Conservation (phyloP, 805 yeast species). For the Starmerella kuoi region DNA sequence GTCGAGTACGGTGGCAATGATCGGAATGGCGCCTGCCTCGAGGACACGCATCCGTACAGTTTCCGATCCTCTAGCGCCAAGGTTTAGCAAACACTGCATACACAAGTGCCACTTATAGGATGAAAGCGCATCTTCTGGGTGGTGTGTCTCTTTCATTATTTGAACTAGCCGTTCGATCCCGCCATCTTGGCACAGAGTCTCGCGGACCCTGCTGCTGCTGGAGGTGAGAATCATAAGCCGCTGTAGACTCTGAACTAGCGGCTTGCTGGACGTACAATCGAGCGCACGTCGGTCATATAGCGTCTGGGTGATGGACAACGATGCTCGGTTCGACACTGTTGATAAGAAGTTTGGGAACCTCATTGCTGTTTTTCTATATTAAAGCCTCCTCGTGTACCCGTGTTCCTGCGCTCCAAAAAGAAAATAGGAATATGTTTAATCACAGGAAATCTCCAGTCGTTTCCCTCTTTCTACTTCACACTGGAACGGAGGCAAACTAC, state of each 20-base stretch:
- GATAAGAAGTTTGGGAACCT: constrained; percentile 81
- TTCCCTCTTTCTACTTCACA: too few species aligned
- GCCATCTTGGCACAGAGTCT: constrained; percentile 78
- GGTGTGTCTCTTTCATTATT: constrained; percentile 51
- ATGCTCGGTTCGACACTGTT: constrained; percentile 69
- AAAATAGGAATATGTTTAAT: too few species aligned
- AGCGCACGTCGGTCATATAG: constrained; percentile 86
- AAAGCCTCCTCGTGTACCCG: too few species aligned
- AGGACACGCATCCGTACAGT: constrained; percentile 73
- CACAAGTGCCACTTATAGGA: constrained; percentile 98
- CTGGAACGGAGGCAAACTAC: too few species aligned
- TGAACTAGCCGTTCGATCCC: constrained; percentile 81
- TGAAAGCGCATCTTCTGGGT: constrained; percentile 25
- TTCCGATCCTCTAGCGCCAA: constrained; percentile 91
- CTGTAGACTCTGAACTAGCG: constrained; percentile 81
- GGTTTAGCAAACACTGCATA: constrained; percentile 78
- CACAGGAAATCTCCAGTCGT: too few species aligned
- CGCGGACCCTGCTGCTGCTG: constrained; percentile 78
- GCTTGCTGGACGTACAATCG: constrained; percentile 80
- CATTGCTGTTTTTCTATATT: too few species aligned
- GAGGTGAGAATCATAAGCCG: constrained; percentile 80
- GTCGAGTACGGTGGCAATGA: constrained; percentile 82
- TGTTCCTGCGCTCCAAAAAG: too few species aligned
- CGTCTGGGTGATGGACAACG: constrained; percentile 80
- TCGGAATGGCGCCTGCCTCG: constrained; percentile 81